Evolutionary conservation across 768 basidiomycete genomes (phyloP).

Genomic region (Termitomyces sp.): DNA sequence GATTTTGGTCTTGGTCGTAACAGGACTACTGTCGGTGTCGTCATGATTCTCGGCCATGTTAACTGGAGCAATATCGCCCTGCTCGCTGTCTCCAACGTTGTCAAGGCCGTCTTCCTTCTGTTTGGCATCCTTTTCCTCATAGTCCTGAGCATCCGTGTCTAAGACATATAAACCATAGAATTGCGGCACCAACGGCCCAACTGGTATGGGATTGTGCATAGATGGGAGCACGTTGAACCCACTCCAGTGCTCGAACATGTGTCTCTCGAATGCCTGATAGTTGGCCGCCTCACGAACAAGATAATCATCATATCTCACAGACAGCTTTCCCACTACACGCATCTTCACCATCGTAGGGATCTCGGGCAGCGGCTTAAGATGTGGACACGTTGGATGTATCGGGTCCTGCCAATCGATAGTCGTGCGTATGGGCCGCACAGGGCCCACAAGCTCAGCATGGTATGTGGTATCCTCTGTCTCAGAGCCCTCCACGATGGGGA

Average conservation of each 20-base stretch:
- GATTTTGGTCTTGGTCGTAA: no score
- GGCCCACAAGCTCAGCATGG: constrained; percentile 6
- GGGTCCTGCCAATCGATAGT: constrained; percentile 29
- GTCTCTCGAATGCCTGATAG: constrained; percentile 41
- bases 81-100: no score
- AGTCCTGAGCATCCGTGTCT: no score
- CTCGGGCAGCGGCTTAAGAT: constrained; percentile 14
- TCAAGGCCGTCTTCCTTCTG: no score
- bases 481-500: not conserved
- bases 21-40: no score
- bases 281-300: constrained; percentile 37
- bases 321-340: constrained; percentile 43
- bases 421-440: constrained; percentile 15
- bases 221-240: constrained; percentile 44
- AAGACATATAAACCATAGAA: no score
- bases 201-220: constrained; percentile 39
- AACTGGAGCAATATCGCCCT: no score
- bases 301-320: constrained; percentile 32
- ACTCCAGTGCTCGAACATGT: constrained; percentile 47
- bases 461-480: not conserved
- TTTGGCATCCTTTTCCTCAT: no score
- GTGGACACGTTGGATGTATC: constrained; percentile 26
- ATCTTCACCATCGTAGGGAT: constrained; percentile 35
- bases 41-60: no score
- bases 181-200: constrained; percentile 53